A percentile compares a stretch with the other conserved stretches of the same genome.
Evolutionary conservation across 2,329 filamentous ascomycete genomes (phyloP).

Genomic region (Exutisphaerella laricina): DNA sequence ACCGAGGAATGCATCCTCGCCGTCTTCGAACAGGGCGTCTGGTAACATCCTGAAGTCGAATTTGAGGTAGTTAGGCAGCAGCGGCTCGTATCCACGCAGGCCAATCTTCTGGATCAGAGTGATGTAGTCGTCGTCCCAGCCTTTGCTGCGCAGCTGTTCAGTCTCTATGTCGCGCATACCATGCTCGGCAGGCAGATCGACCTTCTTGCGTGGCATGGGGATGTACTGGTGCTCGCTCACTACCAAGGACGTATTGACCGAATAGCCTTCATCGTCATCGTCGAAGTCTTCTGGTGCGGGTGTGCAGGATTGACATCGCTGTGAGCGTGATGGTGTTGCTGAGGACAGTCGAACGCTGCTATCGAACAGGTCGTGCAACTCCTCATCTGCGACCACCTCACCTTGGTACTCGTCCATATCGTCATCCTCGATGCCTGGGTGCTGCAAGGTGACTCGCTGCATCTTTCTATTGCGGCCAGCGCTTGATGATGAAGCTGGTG

Average conservation of each 20-base stretch:
- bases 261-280: constrained; percentile 12
- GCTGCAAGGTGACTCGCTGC: constrained; percentile 17
- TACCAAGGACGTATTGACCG: constrained; percentile 34
- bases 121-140: constrained; percentile 50
- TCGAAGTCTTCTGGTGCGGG: constrained; percentile 8
- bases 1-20: constrained; percentile 44
- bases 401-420: constrained; percentile 5
- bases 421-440: constrained; percentile 10
- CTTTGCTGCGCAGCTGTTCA: constrained; percentile 25
- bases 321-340: constrained; percentile 9
- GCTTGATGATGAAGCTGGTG: constrained; percentile 11
- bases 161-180: constrained; percentile 22
- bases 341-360: constrained; percentile 5
- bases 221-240: constrained; percentile 23
- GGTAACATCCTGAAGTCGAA: constrained; percentile 52
- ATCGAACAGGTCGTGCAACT: neutral
- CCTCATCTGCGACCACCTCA: neutral
- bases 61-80: constrained; percentile 49
- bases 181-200: constrained; percentile 22
- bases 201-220: constrained; percentile 13
- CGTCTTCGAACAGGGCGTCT: constrained; percentile 46
- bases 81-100: constrained; percentile 52
- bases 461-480: constrained; percentile 17
- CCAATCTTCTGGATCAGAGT: constrained; percentile 50
- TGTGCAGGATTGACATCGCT: constrained; percentile 8